Conservation (phyloP, 2,329 filamentous ascomycete species). For the Aureobasidium uvarum region DNA sequence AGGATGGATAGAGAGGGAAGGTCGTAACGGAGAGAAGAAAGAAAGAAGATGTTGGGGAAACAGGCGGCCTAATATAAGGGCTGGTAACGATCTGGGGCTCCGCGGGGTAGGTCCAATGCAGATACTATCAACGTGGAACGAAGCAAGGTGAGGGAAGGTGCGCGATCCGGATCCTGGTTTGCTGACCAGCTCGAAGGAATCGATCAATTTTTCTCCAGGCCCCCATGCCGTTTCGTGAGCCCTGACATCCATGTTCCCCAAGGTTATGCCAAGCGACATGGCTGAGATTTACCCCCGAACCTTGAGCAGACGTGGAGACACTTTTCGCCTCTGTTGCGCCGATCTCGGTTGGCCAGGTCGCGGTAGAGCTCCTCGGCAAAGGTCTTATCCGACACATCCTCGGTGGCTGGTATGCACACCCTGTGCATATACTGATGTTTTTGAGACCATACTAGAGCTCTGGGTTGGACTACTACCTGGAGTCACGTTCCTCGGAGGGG, state of each 20-base stretch:
- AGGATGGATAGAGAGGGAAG: not conserved
- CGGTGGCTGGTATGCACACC: not conserved
- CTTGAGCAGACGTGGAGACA: not conserved
- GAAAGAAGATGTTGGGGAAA: conserved; percentile 16
- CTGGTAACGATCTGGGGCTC: conserved; percentile 14
- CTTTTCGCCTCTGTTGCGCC: not conserved
- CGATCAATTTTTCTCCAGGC: conserved; percentile 5
- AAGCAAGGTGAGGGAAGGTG: not conserved
- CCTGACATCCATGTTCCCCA: conserved; percentile 12
- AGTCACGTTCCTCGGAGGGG: not conserved
- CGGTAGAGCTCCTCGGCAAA: not conserved
- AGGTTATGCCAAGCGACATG: conserved; percentile 3
- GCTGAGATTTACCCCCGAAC: not conserved
- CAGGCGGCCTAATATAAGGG: conserved; percentile 13
- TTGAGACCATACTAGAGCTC: too few species aligned
- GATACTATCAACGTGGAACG: not conserved
- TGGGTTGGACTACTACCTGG: not conserved
- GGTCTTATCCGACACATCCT: not conserved
- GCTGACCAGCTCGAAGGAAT: conserved; percentile 10
- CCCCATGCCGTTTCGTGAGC: conserved; percentile 10
- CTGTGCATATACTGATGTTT: not conserved
- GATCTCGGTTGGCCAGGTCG: not conserved
- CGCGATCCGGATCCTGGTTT: not conserved
- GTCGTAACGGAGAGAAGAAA: conserved; percentile 23
- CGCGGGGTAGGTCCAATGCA: conserved; percentile 11